These are phyloP conservation scores for Serendipita sp. DNA, from an alignment of 768 basidiomycete genomes.

Conservation along the genomic window DNA sequence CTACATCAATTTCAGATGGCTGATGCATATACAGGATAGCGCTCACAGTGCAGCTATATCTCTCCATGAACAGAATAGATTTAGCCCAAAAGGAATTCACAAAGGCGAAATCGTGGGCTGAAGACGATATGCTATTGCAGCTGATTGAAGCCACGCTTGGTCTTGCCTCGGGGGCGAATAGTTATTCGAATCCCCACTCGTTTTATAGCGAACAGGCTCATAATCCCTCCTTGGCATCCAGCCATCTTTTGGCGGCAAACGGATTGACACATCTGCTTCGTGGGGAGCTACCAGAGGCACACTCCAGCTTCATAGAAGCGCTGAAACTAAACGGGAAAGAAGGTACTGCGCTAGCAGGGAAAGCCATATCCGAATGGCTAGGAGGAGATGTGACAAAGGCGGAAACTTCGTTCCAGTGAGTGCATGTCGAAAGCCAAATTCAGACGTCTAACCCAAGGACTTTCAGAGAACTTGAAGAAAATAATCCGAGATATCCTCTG, in stretches of 20 bases:
- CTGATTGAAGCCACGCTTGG: conserved; percentile 75
- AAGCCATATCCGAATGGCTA: conserved; percentile 47
- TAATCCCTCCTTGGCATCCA: conserved; percentile 61
- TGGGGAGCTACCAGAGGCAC: conserved; percentile 59
- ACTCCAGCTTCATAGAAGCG: conserved; percentile 67
- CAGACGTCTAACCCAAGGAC: background rate
- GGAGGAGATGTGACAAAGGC: conserved; percentile 40
- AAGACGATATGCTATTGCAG: conserved; percentile 80
- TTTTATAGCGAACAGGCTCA: conserved; percentile 70
- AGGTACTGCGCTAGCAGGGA: conserved; percentile 54
- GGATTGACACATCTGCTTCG: conserved; percentile 65
- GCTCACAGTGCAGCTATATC: conserved; percentile 68
- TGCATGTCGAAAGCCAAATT: conserved; percentile 12
- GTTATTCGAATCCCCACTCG: conserved; percentile 35
- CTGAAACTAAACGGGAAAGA: conserved; percentile 30
- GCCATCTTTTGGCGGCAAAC: conserved; percentile 61
- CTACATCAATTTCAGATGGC: background rate
- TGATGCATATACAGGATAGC: conserved; percentile 41
- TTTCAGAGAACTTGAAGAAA: conserved; percentile 28
- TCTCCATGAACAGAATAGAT: conserved; percentile 78
- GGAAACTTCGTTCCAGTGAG: conserved; percentile 57
- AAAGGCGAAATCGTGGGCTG: conserved; percentile 68
- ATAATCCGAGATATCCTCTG: conserved; percentile 54
- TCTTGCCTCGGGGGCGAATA: conserved; percentile 58
- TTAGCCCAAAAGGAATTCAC: conserved; percentile 78